phyloP scores from a whole-genome alignment of 176 grass and related monocot species.

The Secale cereale region DNA sequence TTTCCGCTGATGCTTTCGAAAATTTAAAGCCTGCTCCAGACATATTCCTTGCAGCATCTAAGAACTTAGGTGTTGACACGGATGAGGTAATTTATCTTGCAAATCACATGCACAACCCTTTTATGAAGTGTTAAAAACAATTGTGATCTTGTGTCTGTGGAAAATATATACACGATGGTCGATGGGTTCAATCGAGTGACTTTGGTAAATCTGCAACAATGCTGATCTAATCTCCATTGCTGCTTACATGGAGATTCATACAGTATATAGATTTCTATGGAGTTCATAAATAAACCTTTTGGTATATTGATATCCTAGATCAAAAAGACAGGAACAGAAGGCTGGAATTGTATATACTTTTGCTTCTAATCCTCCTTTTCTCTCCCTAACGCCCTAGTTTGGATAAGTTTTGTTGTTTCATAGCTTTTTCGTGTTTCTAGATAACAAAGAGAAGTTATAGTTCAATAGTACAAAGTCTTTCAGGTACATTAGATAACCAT shows the following conservation, averaged over 20 bases:
- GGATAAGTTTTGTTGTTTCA: background rate
- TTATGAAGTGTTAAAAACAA: background rate
- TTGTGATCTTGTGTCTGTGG: constrained; percentile 4
- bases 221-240: background rate
- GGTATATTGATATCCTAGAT: constrained; percentile 8
- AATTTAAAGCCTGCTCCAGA: constrained; percentile 95
- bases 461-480: background rate
- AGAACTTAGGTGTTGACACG: constrained; percentile 49
- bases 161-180: constrained; percentile 25
- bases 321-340: background rate
- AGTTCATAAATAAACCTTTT: constrained; percentile 19
- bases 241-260: constrained; percentile 9
- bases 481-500: background rate
- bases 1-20: constrained; percentile 95
- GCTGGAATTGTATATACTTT: background rate
- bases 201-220: constrained; percentile 7
- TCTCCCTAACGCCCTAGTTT: background rate
- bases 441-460: background rate
- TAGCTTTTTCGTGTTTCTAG: background rate
- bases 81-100: constrained; percentile 61
- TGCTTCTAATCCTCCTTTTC: background rate
- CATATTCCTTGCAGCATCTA: constrained; percentile 95
- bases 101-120: background rate
- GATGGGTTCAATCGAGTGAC: background rate
- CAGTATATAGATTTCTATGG: background rate